Conservation (phyloP, 2,329 filamentous ascomycete species). For the Alternaria brassicae region DNA sequence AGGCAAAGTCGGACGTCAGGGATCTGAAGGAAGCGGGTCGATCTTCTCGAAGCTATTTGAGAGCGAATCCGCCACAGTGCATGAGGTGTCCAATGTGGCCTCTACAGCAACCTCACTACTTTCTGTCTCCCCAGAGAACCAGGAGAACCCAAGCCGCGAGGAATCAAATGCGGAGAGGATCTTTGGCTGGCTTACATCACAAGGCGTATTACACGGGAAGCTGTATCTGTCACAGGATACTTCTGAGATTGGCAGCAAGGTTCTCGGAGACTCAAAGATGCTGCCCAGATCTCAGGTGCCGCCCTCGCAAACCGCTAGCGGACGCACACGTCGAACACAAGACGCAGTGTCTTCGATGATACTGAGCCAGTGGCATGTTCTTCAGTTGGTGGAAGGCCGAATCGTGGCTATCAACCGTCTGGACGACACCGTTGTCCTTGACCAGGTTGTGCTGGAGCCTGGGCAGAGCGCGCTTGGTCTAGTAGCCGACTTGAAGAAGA, state of each 20-base stretch:
- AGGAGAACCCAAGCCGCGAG: constrained; percentile 60
- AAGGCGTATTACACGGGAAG: constrained; percentile 88
- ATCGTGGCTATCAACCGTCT: constrained; percentile 87
- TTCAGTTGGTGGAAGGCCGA: constrained; percentile 81
- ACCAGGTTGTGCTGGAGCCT: constrained; percentile 82
- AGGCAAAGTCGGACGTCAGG: constrained; percentile 75
- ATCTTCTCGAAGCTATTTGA: constrained; percentile 91
- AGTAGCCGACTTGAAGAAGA: constrained; percentile 89
- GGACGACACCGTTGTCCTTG: constrained; percentile 83
- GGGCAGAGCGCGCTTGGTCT: constrained; percentile 83
- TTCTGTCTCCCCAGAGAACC: constrained; percentile 75
- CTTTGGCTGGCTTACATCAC: constrained; percentile 89
- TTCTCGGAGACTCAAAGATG: constrained; percentile 81
- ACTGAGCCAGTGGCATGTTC: constrained; percentile 91
- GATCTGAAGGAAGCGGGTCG: constrained; percentile 79
- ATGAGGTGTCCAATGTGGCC: constrained; percentile 72
- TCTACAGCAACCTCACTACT: constrained; percentile 69
- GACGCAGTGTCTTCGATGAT: constrained; percentile 81
- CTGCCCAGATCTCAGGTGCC: constrained; percentile 77
- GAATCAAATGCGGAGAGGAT: constrained; percentile 70
- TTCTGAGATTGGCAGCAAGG: constrained; percentile 71
- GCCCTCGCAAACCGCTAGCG: constrained; percentile 68
- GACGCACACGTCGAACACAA: constrained; percentile 68
- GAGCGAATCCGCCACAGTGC: constrained; percentile 76
- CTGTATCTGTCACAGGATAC: constrained; percentile 69